Percentiles rank a stretch among this genome's conserved stretches.
phyloP scores from a whole-genome alignment of 2,329 filamentous ascomycete genomes.

The Arachnopeziza araneosa region DNA sequence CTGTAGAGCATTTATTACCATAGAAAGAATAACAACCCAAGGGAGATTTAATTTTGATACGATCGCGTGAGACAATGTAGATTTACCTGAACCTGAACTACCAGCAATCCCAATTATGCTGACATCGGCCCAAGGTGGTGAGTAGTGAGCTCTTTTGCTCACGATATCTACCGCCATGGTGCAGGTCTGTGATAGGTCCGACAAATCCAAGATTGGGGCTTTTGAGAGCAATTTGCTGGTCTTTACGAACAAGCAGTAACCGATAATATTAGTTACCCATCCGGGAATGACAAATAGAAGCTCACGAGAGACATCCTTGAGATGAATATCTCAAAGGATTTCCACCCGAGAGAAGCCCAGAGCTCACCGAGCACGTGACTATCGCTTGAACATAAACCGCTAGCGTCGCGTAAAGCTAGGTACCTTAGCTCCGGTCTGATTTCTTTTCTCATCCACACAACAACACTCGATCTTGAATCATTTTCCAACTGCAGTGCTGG shows the following conservation, averaged over 20 bases:
- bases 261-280: too few relatives aligned
- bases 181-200: not conserved
- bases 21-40: constrained; percentile 96
- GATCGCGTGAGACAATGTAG: constrained; percentile 86
- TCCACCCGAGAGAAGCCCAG: too few relatives aligned
- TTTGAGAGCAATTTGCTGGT: not conserved
- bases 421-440: not conserved
- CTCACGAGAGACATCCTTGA: too few relatives aligned
- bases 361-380: not conserved
- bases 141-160: constrained; percentile 61
- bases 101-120: constrained; percentile 96
- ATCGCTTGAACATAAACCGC: not conserved
- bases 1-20: constrained; percentile 50
- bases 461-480: not conserved
- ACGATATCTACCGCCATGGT: constrained; percentile 6
- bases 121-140: constrained; percentile 91
- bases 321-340: too few relatives aligned
- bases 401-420: not conserved
- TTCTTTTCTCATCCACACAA: not conserved
- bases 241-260: not conserved
- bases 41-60: constrained; percentile 85
- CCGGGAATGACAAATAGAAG: too few relatives aligned
- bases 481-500: constrained; percentile 24
- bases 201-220: not conserved
- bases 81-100: constrained; percentile 92